Base-by-base conservation (phyloP, 164 flowering plant species). In the Amborella trichopoda region DNA sequence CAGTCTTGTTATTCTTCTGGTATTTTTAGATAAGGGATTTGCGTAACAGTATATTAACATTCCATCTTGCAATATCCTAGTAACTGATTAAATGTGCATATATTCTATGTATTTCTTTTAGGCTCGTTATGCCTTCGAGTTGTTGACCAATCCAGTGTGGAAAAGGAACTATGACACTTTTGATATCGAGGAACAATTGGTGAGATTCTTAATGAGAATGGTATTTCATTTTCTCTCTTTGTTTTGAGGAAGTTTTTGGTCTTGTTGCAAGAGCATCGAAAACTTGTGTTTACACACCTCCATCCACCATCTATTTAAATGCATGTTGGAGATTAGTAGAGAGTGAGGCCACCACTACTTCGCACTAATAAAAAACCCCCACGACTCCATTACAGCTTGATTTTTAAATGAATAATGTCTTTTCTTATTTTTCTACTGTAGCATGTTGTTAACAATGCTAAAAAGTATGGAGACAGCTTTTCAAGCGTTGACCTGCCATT, bases 91-190 rank as follows among this genome's bases (percentile, higher is more conserved):
- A 17, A 12, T 28, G 19, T 49, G 34, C 11, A 20, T 46, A 24
- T 6, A 22, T 44, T 25, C 33, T 45, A n/a, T n/a, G n/a, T n/a
- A n/a, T 63, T 69, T 60, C 18, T 37, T 37, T 20, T 77, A 91
- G 99, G 66, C 73, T 36, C 80, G 66, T 37, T 91, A 91, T 82
- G 91, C 91, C 24, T 91, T 59, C 67, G 99, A 91, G 71, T 63
- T 91, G 40, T 68, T 91, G 46, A 77, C 71, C 6, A 74, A 91
- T 69, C 72, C 76, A 19, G 11, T 79, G 32, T 80, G 90, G 96
- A 91, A 87, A 66, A 74, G 99, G 58, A 71, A 91, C 54, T 87
- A 87, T 66, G 99, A 91, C 59, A 19, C 60, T 37, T 87, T 66
- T 55, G 73, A 67, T 40, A 54, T 87, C 42, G 95, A 84, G 48